Percentiles rank a stretch among this genome's conserved stretches.
Conservation (phyloP, 1,139 yeast genomes). For the Yamadazyma membranifaciens region DNA sequence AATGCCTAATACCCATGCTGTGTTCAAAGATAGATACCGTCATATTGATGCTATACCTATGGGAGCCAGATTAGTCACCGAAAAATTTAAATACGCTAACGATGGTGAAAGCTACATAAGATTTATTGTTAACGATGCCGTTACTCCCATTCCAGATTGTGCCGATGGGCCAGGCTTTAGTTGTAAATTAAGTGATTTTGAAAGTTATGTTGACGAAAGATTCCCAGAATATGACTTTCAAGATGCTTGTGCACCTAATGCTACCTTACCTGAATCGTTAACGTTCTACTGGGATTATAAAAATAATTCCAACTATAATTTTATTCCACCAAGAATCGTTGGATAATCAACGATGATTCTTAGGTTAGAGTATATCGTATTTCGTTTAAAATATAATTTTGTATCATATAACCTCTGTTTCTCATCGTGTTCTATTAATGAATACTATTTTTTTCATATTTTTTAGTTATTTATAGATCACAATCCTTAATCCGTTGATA, state of each 20-base stretch:
- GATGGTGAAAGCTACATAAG: conserved; percentile 40
- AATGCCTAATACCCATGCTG: conserved; percentile 31
- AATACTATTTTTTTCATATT: too few relatives aligned
- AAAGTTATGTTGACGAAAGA: conserved; percentile 29
- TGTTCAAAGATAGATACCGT: conserved; percentile 42
- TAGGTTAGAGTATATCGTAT: conserved; percentile 5
- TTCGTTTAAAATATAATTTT: not conserved
- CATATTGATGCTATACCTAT: conserved; percentile 52
- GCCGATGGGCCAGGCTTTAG: conserved; percentile 57
- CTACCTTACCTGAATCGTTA: conserved; percentile 19
- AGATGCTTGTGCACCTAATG: conserved; percentile 30
- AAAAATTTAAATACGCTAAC: conserved; percentile 41
- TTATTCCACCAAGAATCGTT: conserved; percentile 17
- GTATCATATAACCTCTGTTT: too few relatives aligned
- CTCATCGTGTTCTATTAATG: too few relatives aligned
- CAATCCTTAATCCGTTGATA: too few relatives aligned
- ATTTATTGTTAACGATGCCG: conserved; percentile 55
- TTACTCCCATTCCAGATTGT: conserved; percentile 52
- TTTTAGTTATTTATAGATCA: too few relatives aligned
- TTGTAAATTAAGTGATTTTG: conserved; percentile 46
- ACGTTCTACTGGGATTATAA: conserved; percentile 37
- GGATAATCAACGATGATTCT: not conserved
- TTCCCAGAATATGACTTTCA: conserved; percentile 27
- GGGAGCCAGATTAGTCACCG: conserved; percentile 54
- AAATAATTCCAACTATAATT: conserved; percentile 13